These are phyloP conservation scores for Fusarium verticillioides DNA, from an alignment of 2,329 filamentous ascomycete species.

Conservation along the genomic window DNA sequence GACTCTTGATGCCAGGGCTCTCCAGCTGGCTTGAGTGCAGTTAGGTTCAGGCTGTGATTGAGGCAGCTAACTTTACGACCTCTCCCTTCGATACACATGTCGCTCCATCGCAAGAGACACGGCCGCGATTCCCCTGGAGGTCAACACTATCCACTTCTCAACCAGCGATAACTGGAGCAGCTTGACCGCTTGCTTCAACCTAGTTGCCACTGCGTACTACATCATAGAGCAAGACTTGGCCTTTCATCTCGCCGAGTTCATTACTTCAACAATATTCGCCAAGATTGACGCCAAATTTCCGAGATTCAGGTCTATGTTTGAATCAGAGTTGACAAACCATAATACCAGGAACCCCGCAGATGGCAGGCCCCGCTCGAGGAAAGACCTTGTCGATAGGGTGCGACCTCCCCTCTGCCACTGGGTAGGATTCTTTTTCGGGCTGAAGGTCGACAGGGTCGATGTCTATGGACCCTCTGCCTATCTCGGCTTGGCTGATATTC, in stretches of 20 bases:
- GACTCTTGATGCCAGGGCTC: not conserved
- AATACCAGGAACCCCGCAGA: fast-evolving
- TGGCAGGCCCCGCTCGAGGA: not conserved
- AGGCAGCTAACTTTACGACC: not conserved
- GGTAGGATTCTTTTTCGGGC: not conserved
- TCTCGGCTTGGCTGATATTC: fast-evolving
- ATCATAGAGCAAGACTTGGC: not conserved
- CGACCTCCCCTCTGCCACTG: fast-evolving
- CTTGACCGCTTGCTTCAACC: constrained; percentile 9
- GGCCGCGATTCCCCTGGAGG: not conserved
- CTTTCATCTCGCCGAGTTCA: not conserved
- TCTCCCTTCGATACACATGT: constrained; percentile 32
- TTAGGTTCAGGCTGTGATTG: not conserved
- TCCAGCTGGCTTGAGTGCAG: not conserved
- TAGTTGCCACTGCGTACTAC: not conserved
- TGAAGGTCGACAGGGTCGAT: not conserved
- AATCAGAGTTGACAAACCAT: not conserved
- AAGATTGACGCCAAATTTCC: not conserved
- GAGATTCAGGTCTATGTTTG: not conserved
- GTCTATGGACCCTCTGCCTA: not conserved
- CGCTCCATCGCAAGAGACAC: constrained; percentile 16
- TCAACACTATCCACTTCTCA: constrained; percentile 24
- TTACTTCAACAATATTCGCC: constrained; percentile 5
- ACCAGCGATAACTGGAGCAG: not conserved
- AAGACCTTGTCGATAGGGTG: not conserved